Evolutionary conservation across 2,329 filamentous ascomycete species (phyloP), one percentile per base, ranked within the genome.

Genomic region (Coniella lustricola): DNA sequence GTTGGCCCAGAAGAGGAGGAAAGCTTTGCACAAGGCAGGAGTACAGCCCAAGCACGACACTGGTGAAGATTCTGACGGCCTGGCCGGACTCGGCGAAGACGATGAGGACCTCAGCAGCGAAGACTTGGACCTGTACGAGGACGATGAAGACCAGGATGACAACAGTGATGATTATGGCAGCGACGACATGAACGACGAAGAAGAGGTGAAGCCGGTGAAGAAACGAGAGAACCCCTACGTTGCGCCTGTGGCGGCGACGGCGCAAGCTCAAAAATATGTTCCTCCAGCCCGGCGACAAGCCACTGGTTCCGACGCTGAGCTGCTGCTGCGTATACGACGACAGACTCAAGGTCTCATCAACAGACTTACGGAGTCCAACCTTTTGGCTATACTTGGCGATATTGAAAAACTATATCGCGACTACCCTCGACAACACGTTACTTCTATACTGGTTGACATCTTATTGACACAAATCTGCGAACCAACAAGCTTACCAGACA

Each of bases 281-380:
- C 91, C 93, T 1, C 93, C 91, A 3, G 95, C 90, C 1, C 70
- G 93, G 46, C 80, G 90, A 40, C 82, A 77, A 56, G 70, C 76
- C 31, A 67, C 77, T 3, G 73, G 76, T 1, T 79, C 81, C 0
- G 82, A 87, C 54, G 75, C 77, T 1, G 86, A 94, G 62, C 71
- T 77, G 36, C 71, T 86, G 41, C 73, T 74, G 12, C 82, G 85
- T 34, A 70, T 98, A 43, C 82, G 82, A 50, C 81, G 88, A 53
- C 88, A 94, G 60, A 75, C 88, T 0, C 90, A 97, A 63, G 91
- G 93, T 61, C 76, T 93, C 16, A 77, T 98, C 61, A 98, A 98
- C 65, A 85, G 91, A 61, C 74, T 98, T 29, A 96, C 93, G 0
- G 91, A 97, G 62, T 82, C 89, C 33, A 97, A 93, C 58, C 74